Base-by-base conservation (phyloP, 768 basidiomycete species). In the Termitomyces sp. region DNA sequence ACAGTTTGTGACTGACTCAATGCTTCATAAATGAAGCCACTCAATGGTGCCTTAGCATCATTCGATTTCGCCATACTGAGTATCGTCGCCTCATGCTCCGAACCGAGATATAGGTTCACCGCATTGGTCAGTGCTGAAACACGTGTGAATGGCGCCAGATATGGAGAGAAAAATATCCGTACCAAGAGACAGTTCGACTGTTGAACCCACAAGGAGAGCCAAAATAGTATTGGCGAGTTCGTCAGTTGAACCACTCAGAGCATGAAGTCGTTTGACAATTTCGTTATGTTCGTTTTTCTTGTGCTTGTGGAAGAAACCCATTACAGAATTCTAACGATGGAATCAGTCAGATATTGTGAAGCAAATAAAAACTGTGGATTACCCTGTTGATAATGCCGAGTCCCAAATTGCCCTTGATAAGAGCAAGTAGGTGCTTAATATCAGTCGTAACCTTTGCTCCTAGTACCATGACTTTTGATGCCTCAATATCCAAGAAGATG, bases 151-250 rank as follows among this genome's bases (percentile, higher is more conserved):
- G 10, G 10, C 27, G 12, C 17, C n/a, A 38, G 59, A n/a, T 27
- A 31, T 29, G 51, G 6, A 5, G 25, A 29, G 38, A 32, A 4
- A 47, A 12, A 55, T 56, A 68, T 55, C 77, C 16, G 38, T 62
- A 85, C 89, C 82, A 53, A 92, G 77, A 9, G 85, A 82, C 38
- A 92, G 68, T 69, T 92, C 89, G 11, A 85, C 85, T 6, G 83
- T 81, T 11, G 82, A 73, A 32, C 81, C 80, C 55, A 92, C 81
- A 73, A 92, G 75, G 29, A 92, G 70, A 19, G 89, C 89, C 40
- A 94, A 69, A 16, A 91, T 74, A 32, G 82, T 83, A 67, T 90
- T 90, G 7, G 86, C 80, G 7, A 89, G 71, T 53, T 84, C 77
- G 56, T 90, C 86, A 0, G 75, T 73, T 5, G 84, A 78, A 43